These are phyloP conservation scores for Anaeramoeba ignava DNA, from an alignment of 78 protist species.

Conservation along the genomic window DNA sequence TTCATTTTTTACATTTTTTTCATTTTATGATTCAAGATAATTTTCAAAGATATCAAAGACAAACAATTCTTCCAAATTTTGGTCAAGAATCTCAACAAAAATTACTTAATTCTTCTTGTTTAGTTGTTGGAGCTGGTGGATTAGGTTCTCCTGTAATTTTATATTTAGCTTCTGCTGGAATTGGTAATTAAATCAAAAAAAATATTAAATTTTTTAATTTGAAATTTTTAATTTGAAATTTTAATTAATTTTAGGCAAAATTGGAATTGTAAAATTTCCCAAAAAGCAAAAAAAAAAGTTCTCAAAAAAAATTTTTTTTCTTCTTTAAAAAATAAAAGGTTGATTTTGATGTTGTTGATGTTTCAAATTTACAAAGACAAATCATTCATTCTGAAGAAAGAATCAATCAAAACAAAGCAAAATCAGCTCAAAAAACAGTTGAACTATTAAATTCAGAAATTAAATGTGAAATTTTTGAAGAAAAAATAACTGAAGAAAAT, in stretches of 20 bases:
- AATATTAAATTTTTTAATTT: too few relatives aligned
- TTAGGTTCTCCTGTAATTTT: conserved; percentile 1
- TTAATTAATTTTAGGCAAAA: too few relatives aligned
- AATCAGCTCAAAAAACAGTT: background rate
- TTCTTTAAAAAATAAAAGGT: too few relatives aligned
- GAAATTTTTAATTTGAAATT: too few relatives aligned
- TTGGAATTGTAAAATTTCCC: too few relatives aligned
- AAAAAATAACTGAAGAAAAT: background rate
- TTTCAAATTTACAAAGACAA: background rate
- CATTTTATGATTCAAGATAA: too few relatives aligned
- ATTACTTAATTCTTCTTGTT: background rate
- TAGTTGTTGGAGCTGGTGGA: conserved; percentile 9
- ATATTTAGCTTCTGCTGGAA: background rate
- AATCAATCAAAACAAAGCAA: background rate
- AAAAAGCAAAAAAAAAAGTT: too few relatives aligned
- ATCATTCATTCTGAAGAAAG: background rate
- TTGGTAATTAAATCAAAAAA: conserved; percentile 8
- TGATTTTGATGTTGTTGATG: background rate
- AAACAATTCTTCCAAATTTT: background rate
- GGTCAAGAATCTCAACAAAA: background rate
- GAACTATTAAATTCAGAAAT: background rate
- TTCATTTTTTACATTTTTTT: too few relatives aligned
- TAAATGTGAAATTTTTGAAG: background rate
- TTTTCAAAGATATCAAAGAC: background rate
- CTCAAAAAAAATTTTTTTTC: too few relatives aligned